Evolutionary conservation across 1,139 yeast species (phyloP), one percentile per base, ranked within the genome.

Genomic region (Candida sp.): DNA sequence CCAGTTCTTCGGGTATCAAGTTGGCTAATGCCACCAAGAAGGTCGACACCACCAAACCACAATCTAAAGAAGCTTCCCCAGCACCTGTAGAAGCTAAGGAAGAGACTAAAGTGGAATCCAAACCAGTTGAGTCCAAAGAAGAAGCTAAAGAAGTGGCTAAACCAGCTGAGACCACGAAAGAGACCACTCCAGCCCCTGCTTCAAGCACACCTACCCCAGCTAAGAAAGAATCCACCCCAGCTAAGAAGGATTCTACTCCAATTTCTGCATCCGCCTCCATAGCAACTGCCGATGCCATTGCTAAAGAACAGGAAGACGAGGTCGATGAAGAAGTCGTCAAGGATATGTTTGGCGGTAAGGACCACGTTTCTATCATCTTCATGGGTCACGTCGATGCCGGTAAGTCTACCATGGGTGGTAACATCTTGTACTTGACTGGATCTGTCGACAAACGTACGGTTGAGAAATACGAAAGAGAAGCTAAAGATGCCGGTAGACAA

Each of bases 351-450:
- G 98, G 98, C 54, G 96, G 96, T 65, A 96, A 96, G 73, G 98
- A 93, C 68, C 99, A 96, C 73, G 84, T 94, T 66, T 92, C 98
- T 34, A 88, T 94, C 63, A 92, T 94, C 65, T 94, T 94, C 73
- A 96, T 94, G 98, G 99, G 99, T 61, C 99, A 94, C 69, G 99
- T 94, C 62, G 99, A 94, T 81, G 99, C 99, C 41, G 99, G 99
- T 69, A 94, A 94, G 74, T 91, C 98, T 50, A 94, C 99, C 57
- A 92, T 96, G 97, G 99, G 99, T 68, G 99, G 99, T 75, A 94
- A 94, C 72, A 79, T 94, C 63, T 82, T 94, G 60, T 94, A 81
- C 69, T 79, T 94, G 66, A 93, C 98, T 38, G 98, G 98, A 54
- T 90, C 98, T 44, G 99, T 94, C 53, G 99, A 94, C 73, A 94